Conservation (phyloP, 495 filamentous ascomycete species). For the Neurospora sp. region DNA sequence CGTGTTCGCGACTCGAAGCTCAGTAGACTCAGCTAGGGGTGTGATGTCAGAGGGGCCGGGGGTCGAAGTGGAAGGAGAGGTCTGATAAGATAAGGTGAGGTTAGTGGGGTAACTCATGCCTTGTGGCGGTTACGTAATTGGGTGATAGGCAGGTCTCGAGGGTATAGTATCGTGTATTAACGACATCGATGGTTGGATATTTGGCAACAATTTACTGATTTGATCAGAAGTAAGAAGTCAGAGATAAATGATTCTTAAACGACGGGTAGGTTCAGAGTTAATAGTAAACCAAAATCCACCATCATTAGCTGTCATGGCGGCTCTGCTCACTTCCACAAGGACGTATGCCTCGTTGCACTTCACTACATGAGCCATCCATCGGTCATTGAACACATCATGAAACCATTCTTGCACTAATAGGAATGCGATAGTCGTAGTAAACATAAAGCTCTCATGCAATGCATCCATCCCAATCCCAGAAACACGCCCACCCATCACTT, state of each 20-base stretch:
- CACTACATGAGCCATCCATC: neutral
- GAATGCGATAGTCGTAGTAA: neutral
- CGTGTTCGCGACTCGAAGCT: neutral
- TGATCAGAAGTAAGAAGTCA: neutral
- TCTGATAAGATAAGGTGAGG: neutral
- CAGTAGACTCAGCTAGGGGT: neutral
- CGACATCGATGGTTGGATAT: neutral
- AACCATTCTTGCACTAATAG: neutral
- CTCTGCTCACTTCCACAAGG: neutral
- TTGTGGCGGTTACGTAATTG: neutral
- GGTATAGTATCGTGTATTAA: neutral
- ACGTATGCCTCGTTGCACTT: neutral
- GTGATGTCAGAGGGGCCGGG: neutral
- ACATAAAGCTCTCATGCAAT: neutral
- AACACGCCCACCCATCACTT: conserved; percentile 22
- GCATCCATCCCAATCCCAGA: neutral
- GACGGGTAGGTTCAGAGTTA: too few species aligned
- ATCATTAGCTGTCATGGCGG: neutral
- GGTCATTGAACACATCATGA: neutral
- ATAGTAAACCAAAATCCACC: neutral
- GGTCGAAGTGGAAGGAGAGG: neutral
- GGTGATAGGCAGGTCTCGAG: neutral
- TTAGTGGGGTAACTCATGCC: neutral
- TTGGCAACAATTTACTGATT: neutral
- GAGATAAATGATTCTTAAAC: too few species aligned